A percentile compares a stretch with the other conserved stretches of the same genome.
phyloP scores from a whole-genome alignment of 2,329 filamentous ascomycete genomes.

The Pseudovirgaria hyperparasitica region DNA sequence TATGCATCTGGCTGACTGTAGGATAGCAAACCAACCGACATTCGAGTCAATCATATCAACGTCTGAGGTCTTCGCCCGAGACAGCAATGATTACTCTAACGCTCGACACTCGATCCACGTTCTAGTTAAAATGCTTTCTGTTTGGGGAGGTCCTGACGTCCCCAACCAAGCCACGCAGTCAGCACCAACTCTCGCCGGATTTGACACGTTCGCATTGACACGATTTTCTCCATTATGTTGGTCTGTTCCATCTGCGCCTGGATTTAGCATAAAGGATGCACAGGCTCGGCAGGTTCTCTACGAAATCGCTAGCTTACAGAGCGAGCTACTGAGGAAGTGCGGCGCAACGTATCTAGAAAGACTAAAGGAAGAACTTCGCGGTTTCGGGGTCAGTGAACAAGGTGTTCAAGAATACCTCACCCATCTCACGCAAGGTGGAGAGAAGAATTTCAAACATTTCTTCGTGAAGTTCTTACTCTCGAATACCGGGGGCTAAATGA shows the following conservation, averaged over 20 bases:
- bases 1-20: conserved; percentile 6
- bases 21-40: conserved; percentile 63
- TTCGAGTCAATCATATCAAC: conserved; percentile 82
- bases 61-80: conserved; percentile 72
- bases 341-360: conserved; percentile 67
- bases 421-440: conserved; percentile 22
- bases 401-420: conserved; percentile 52
- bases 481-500: background rate
- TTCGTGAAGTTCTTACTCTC: conserved; percentile 28
- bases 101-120: conserved; percentile 71
- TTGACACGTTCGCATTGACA: conserved; percentile 81
- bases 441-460: conserved; percentile 32
- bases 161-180: conserved; percentile 14
- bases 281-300: conserved; percentile 78
- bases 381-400: conserved; percentile 52
- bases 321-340: conserved; percentile 81
- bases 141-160: conserved; percentile 82
- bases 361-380: conserved; percentile 52
- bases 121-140: conserved; percentile 66
- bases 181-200: conserved; percentile 55
- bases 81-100: conserved; percentile 53
- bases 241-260: conserved; percentile 68
- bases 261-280: conserved; percentile 75
- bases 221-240: conserved; percentile 83
- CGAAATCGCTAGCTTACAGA: conserved; percentile 78